phyloP scores from a whole-genome alignment of 2,329 filamentous ascomycete species.

The Myriosclerotinia curreyana region DNA sequence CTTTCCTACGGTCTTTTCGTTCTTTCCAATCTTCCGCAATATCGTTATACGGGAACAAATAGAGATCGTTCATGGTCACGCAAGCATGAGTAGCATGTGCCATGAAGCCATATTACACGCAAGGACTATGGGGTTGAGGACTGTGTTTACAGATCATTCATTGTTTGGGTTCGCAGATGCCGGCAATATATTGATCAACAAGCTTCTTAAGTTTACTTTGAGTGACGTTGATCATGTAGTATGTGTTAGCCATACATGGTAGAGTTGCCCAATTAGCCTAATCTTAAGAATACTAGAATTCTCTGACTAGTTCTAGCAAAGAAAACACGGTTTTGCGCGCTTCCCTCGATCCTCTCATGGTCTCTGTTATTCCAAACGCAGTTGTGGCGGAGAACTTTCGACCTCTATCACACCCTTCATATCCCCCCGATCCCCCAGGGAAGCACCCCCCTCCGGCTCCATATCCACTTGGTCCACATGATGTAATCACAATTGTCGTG shows the following conservation, averaged over 20 bases:
- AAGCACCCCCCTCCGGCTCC: slow-evolving; percentile 47
- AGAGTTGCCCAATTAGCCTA: slow-evolving; percentile 35
- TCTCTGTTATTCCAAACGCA: slow-evolving; percentile 96
- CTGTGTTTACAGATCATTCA: slow-evolving; percentile 96
- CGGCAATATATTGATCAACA: slow-evolving; percentile 93
- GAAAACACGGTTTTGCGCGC: slow-evolving; percentile 96
- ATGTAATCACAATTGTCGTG: slow-evolving; percentile 92
- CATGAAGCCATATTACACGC: slow-evolving; percentile 94
- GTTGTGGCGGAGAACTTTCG: slow-evolving; percentile 95
- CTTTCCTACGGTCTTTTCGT: slow-evolving; percentile 96
- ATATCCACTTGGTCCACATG: slow-evolving; percentile 72
- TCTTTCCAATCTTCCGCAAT: slow-evolving; percentile 96
- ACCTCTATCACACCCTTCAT: slow-evolving; percentile 57
- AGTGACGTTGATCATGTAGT: slow-evolving; percentile 98
- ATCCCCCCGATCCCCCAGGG: slow-evolving; percentile 40
- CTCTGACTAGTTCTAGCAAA: slow-evolving; percentile 59
- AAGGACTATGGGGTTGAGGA: slow-evolving; percentile 90
- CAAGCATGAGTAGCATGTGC: slow-evolving; percentile 85
- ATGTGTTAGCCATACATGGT: slow-evolving; percentile 98
- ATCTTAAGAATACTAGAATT: neutral
- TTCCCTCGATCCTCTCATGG: slow-evolving; percentile 92
- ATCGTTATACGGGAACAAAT: slow-evolving; percentile 93
- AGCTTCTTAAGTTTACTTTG: slow-evolving; percentile 90
- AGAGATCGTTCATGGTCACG: slow-evolving; percentile 98
- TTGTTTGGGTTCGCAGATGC: slow-evolving; percentile 97